Base-by-base conservation (phyloP, 176 grass and related monocot species). In the Echinochloa phyllopogon region DNA sequence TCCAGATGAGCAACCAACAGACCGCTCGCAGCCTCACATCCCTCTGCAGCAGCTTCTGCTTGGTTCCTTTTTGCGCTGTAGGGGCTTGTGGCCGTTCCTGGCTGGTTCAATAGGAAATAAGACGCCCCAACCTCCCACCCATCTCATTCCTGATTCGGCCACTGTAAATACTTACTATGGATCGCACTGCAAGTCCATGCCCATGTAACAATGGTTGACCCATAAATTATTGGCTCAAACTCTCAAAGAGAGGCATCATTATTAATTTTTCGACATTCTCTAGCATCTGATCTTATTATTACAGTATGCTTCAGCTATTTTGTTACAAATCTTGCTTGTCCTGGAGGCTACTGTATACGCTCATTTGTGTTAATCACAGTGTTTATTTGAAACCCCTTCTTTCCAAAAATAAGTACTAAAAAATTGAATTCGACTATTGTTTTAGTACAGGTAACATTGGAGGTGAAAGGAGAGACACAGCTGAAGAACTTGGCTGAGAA, bases 381-480 rank as follows among this genome's bases (percentile, higher is more conserved):
- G 9, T 41, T 72, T 3, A 43, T 44, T 9, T 44, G 48, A 40
- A 10, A 5, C 21, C 12, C 0, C 13, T 45, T 15, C 20, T 24
- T 45, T 69, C 23, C 21, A 45, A 14, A 45, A 70, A 10, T 7
- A 15, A 70, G 8, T 7, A 1, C 23, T 20, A 1, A 58, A 25
- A 25, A 60, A 25, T 3, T 86, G 14, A 63, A 47, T 3, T 55
- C 44, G 16, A 6, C 3, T 10, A 2, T 24, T 3, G 67, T 50
- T 25, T 38, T 17, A 57, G 51, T 80, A 17, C 64, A 94, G 96
- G 93, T 99, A 75, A 99, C 91, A 36, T 79, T 96, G 60, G 91
- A 94, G 85, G 93, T 96, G 72, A 99, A 96, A 86, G 96, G 96
- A 6, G 91, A 94, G 78, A 90, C 65, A n/a, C 96, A 92, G 29